These are phyloP conservation scores for Ophiocordyceps polyrhachis-furcata DNA, from an alignment of 2,329 filamentous ascomycete species.

Conservation along the genomic window DNA sequence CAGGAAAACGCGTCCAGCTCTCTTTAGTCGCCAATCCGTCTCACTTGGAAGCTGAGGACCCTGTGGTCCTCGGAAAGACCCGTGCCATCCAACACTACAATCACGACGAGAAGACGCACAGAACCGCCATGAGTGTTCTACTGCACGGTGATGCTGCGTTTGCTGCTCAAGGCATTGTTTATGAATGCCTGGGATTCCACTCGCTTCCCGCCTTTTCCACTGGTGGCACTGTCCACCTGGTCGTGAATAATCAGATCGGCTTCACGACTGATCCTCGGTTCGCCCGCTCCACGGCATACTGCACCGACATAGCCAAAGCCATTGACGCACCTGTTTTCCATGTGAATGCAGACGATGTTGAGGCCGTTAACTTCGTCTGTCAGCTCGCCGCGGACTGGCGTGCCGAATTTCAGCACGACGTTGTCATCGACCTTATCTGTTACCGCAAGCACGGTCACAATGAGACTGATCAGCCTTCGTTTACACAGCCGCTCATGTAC, in stretches of 20 bases:
- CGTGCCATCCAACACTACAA: slow-evolving; percentile 98
- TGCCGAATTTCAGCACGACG: slow-evolving; percentile 95
- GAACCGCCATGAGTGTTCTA: slow-evolving; percentile 84
- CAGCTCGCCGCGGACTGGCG: slow-evolving; percentile 96
- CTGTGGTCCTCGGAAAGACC: slow-evolving; percentile 92
- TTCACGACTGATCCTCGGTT: slow-evolving; percentile 98
- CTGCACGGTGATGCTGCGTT: slow-evolving; percentile 96
- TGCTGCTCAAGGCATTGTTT: slow-evolving; percentile 89
- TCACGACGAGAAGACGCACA: slow-evolving; percentile 78
- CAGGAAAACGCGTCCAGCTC: slow-evolving; percentile 96
- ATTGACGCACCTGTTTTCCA: slow-evolving; percentile 98
- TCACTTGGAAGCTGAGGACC: slow-evolving; percentile 94
- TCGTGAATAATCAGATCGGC: slow-evolving; percentile 99
- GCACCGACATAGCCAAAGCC: slow-evolving; percentile 96
- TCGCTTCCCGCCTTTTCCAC: slow-evolving; percentile 91
- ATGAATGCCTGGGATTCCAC: slow-evolving; percentile 97
- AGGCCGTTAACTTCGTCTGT: slow-evolving; percentile 96
- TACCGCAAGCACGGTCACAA: slow-evolving; percentile 99
- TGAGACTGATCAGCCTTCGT: slow-evolving; percentile 97
- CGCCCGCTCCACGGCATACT: slow-evolving; percentile 93
- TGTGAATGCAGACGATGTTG: slow-evolving; percentile 95
- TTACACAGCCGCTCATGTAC: slow-evolving; percentile 99
- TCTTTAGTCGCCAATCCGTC: slow-evolving; percentile 97
- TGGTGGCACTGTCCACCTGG: slow-evolving; percentile 87
- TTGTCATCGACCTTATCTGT: slow-evolving; percentile 95